Percentiles rank a stretch among this genome's conserved stretches.
These are phyloP conservation scores for Geotrichum klebahnii DNA, from an alignment of 1,139 yeast species.

Conservation along the genomic window DNA sequence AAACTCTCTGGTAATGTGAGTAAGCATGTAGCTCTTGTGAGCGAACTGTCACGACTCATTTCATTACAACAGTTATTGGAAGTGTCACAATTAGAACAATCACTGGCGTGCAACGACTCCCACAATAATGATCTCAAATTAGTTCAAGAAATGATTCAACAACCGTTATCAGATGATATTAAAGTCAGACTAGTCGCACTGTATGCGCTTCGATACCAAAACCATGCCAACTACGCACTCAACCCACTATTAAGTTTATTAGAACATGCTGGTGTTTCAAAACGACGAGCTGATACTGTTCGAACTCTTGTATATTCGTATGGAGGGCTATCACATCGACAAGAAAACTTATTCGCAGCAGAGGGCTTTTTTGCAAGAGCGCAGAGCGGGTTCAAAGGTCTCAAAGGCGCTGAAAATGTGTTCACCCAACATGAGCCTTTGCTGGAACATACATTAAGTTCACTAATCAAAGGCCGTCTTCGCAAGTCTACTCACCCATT, in stretches of 20 bases:
- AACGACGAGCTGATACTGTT: constrained; percentile 24
- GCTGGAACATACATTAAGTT: constrained; percentile 51
- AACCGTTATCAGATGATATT: constrained; percentile 40
- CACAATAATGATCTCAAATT: constrained; percentile 50
- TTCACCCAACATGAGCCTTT: constrained; percentile 76
- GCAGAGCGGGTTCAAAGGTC: constrained; percentile 44
- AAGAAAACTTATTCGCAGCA: constrained; percentile 45
- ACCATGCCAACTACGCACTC: constrained; percentile 43
- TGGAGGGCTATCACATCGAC: constrained; percentile 45
- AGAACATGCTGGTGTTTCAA: constrained; percentile 39
- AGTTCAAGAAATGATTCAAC: constrained; percentile 39
- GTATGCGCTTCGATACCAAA: constrained; percentile 66
- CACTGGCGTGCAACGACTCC: constrained; percentile 63
- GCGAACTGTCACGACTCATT: constrained; percentile 70
- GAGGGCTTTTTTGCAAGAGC: constrained; percentile 44
- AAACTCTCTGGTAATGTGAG: constrained; percentile 85
- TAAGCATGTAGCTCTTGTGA: constrained; percentile 84
- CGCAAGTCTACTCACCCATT: constrained; percentile 49
- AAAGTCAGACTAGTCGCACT: constrained; percentile 64
- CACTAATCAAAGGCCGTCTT: constrained; percentile 50
- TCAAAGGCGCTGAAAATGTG: constrained; percentile 52
- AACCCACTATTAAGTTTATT: constrained; percentile 41
- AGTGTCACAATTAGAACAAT: constrained; percentile 85
- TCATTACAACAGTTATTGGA: constrained; percentile 68
- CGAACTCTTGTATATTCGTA: constrained; percentile 32